Evolutionary conservation across 176 grass and related monocot genomes (phyloP).

Genomic region (Lolium perenne): DNA sequence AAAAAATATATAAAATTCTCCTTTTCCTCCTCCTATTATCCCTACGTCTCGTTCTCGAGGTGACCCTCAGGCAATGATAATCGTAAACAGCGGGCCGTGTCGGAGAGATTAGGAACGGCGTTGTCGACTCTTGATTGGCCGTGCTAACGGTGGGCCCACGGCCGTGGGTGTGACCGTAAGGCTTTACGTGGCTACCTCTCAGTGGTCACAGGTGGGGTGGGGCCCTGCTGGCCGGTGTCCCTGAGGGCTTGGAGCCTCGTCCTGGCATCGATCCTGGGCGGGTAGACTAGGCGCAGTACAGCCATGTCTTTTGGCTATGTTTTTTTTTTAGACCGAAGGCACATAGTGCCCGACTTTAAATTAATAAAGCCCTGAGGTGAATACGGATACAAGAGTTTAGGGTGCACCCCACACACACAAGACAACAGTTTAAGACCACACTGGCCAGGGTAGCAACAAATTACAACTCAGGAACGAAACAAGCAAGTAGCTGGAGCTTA

Average conservation of each 20-base stretch:
- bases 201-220: conserved; percentile 15
- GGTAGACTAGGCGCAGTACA: conserved; percentile 32
- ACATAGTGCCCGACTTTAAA: too few species aligned
- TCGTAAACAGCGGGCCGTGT: conserved; percentile 37
- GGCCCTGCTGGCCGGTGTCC: conserved; percentile 17
- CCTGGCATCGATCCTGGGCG: conserved; percentile 15
- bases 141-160: neutral
- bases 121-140: conserved; percentile 48
- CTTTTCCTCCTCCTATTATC: neutral
- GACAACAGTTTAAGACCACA: too few species aligned
- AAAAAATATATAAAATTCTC: neutral
- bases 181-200: conserved; percentile 9
- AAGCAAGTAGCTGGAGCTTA: too few species aligned
- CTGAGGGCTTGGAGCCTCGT: conserved; percentile 22
- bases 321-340: too few species aligned
- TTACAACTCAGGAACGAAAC: too few species aligned
- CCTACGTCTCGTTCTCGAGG: conserved; percentile 23
- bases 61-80: conserved; percentile 24
- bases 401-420: too few species aligned
- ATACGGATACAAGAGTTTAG: too few species aligned
- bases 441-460: too few species aligned
- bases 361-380: too few species aligned
- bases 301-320: neutral
- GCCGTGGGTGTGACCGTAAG: neutral
- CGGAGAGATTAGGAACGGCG: conserved; percentile 21